phyloP scores from a whole-genome alignment of 2,329 filamentous ascomycete species.

The Dactylellina leptospora region DNA sequence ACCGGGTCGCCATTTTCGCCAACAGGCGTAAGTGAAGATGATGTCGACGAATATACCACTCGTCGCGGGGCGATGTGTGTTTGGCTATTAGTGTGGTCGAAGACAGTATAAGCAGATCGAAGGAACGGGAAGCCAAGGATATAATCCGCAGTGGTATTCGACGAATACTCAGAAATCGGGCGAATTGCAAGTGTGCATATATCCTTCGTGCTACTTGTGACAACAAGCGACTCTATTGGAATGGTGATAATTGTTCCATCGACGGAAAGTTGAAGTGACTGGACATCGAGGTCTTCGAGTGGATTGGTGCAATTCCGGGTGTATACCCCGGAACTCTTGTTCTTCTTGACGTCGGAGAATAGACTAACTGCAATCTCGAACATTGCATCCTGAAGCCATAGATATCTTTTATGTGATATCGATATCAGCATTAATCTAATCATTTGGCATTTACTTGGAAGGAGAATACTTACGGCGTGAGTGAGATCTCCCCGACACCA shows the following conservation, averaged over 20 bases:
- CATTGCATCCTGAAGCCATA: slow-evolving; percentile 40
- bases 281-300: slow-evolving; percentile 11
- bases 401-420: slow-evolving; percentile 38
- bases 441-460: background rate
- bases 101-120: slow-evolving; percentile 35
- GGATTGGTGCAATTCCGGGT: slow-evolving; percentile 10
- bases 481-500: slow-evolving; percentile 12
- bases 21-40: slow-evolving; percentile 21
- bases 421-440: background rate
- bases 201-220: background rate
- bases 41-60: background rate
- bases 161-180: slow-evolving; percentile 27
- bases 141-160: slow-evolving; percentile 18
- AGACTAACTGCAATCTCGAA: slow-evolving; percentile 36
- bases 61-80: slow-evolving; percentile 40
- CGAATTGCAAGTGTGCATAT: slow-evolving; percentile 30
- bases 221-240: slow-evolving; percentile 8
- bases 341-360: slow-evolving; percentile 17
- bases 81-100: slow-evolving; percentile 33
- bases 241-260: slow-evolving; percentile 35
- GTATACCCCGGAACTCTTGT: slow-evolving; percentile 13
- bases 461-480: slow-evolving; percentile 37
- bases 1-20: slow-evolving; percentile 17
- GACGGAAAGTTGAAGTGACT: slow-evolving; percentile 34
- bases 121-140: slow-evolving; percentile 47